phyloP scores from a whole-genome alignment of 2,329 filamentous ascomycete genomes.

The Nothopassalora personata region DNA sequence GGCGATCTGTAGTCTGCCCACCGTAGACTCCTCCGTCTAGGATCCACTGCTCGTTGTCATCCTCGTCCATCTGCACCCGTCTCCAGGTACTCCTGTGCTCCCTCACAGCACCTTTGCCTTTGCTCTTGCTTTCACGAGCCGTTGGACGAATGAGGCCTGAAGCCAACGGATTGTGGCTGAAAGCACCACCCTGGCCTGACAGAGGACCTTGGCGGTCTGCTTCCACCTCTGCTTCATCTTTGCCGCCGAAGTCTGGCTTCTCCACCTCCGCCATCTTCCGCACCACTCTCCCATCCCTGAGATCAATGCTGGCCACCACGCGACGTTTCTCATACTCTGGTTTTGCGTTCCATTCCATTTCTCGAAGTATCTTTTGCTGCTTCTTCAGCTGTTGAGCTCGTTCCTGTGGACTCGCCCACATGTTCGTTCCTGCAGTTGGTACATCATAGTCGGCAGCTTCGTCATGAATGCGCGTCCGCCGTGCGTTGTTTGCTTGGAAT shows the following conservation, averaged over 20 bases:
- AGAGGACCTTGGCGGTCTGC: constrained; percentile 23
- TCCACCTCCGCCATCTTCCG: constrained; percentile 60
- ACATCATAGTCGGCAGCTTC: constrained; percentile 73
- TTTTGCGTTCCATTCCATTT: constrained; percentile 78
- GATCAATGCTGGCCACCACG: constrained; percentile 78
- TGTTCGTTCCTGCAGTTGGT: constrained; percentile 55
- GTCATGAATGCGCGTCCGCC: constrained; percentile 76
- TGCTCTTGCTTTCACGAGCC: constrained; percentile 45
- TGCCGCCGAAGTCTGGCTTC: constrained; percentile 48
- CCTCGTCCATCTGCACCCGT: constrained; percentile 49
- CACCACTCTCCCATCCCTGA: constrained; percentile 71
- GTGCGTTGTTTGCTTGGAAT: constrained; percentile 82
- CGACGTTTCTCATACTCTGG: constrained; percentile 86
- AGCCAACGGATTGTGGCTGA: constrained; percentile 64
- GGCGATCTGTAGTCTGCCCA: constrained; percentile 11
- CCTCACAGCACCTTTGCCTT: constrained; percentile 38
- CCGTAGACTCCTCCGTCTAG: constrained; percentile 49
- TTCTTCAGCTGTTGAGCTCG: constrained; percentile 75
- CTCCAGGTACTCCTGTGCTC: constrained; percentile 43
- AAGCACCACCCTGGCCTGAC: constrained; percentile 47
- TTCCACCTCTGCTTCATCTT: constrained; percentile 38
- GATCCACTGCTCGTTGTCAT: constrained; percentile 52
- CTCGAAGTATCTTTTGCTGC: constrained; percentile 75
- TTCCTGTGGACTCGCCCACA: constrained; percentile 82
- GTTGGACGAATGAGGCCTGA: constrained; percentile 62